phyloP scores from a whole-genome alignment of 306 rosid genomes.

The Nissolia schottii region DNA sequence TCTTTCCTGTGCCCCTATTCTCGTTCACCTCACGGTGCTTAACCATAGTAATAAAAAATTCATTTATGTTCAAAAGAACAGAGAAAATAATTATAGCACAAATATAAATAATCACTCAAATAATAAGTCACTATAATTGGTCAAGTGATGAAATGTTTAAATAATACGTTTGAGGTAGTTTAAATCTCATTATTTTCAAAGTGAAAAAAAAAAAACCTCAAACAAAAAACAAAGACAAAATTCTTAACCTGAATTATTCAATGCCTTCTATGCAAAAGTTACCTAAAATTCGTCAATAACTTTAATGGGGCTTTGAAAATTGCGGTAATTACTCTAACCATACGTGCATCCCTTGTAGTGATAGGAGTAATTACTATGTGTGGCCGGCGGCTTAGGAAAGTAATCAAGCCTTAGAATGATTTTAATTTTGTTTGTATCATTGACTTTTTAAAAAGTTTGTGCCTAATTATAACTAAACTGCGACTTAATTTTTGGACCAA shows the following conservation, averaged over 20 bases:
- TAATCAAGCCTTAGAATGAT: background rate
- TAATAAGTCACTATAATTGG: too few relatives aligned
- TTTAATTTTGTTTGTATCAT: conserved; percentile 23
- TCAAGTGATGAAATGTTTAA: too few relatives aligned
- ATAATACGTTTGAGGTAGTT: too few relatives aligned
- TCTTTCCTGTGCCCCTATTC: too few relatives aligned
- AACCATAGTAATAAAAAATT: too few relatives aligned
- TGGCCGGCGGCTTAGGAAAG: conserved; percentile 24
- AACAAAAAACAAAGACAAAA: too few relatives aligned
- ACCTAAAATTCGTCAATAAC: background rate
- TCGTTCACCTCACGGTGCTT: too few relatives aligned
- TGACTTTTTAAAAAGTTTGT: conserved; percentile 36
- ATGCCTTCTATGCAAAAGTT: background rate
- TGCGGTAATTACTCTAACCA: background rate
- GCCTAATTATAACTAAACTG: conserved; percentile 28
- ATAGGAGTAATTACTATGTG: background rate
- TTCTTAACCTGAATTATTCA: background rate
- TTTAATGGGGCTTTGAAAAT: background rate
- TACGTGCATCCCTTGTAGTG: conserved; percentile 6
- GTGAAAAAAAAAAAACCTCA: too few relatives aligned
- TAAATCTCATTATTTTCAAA: too few relatives aligned
- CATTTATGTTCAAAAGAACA: background rate
- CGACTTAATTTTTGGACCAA: conserved; percentile 33
- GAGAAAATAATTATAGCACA: background rate
- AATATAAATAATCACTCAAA: background rate